Conservation (phyloP, 2,329 filamentous ascomycete species). For the Passalora sequoiae region DNA sequence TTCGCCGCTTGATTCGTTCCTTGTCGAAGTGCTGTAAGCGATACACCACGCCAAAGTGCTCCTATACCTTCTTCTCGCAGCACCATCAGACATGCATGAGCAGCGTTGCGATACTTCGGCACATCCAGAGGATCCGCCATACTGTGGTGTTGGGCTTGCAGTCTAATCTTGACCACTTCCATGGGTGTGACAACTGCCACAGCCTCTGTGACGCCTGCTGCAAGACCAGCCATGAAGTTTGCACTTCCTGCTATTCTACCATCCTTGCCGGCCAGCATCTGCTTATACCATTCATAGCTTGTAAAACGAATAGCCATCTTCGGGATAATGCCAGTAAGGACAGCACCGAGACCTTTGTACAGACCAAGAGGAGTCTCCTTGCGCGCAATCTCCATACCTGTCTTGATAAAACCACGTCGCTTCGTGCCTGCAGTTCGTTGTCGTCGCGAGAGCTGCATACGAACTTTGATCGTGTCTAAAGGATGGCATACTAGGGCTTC, state of each 20-base stretch:
- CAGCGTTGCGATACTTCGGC: slow-evolving; percentile 95
- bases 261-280: slow-evolving; percentile 63
- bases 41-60: slow-evolving; percentile 88
- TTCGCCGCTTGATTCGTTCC: slow-evolving; percentile 97
- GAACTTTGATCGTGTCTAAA: slow-evolving; percentile 95
- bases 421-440: slow-evolving; percentile 74
- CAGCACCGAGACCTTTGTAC: slow-evolving; percentile 97
- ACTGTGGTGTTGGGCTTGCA: slow-evolving; percentile 96
- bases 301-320: slow-evolving; percentile 99
- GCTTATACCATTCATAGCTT: slow-evolving; percentile 94
- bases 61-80: slow-evolving; percentile 83
- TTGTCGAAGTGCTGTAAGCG: slow-evolving; percentile 86
- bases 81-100: slow-evolving; percentile 77
- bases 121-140: slow-evolving; percentile 95
- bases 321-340: slow-evolving; percentile 90
- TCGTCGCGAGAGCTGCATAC: slow-evolving; percentile 94
- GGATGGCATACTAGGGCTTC: slow-evolving; percentile 95
- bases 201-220: slow-evolving; percentile 91
- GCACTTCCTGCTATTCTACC: slow-evolving; percentile 64
- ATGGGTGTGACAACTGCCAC: slow-evolving; percentile 95
- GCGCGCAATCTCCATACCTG: slow-evolving; percentile 78
- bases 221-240: slow-evolving; percentile 78
- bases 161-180: slow-evolving; percentile 98
- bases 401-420: slow-evolving; percentile 79
- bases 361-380: slow-evolving; percentile 87